Base-by-base conservation (phyloP, 495 filamentous ascomycete species). In the Tuber magnatum region DNA sequence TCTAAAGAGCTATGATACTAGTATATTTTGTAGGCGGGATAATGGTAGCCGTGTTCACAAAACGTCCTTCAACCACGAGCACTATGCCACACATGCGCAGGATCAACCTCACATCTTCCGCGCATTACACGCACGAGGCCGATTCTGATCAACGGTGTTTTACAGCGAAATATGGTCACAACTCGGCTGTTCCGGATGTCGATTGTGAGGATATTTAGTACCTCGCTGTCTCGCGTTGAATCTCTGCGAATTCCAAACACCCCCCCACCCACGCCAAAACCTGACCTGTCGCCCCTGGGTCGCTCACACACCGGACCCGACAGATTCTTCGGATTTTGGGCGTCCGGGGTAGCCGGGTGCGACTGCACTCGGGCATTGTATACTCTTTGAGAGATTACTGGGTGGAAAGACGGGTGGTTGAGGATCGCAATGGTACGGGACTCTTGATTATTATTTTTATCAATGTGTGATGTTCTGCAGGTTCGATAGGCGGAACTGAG, bases 91-190 rank as follows among this genome's bases (percentile, higher is more conserved):
- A 4, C 16, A 61, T 28, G n/a, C 3, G 51, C 12, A 14, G 24
- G 51, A 61, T 61, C 51, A 32, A 32, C 10, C n/a, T 61, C 14
- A 28, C 51, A 61, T 2, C n/a, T 28, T 61, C 51, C 14, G 51
- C 8, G n/a, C 51, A 0, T 61, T 28, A 28, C 14, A 61, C 10
- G 51, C 51, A 32, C 12, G n/a, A 61, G 51, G 51, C 51, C 51
- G 51, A 61, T 61, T 61, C n/a, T 28, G 51, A 61, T 61, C 51
- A 61, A 12, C 51, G 51, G 51, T 61, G n/a, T n/a, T 61, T 61
- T 5, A 5, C n/a, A 61, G 24, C n/a, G n/a, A 14, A 61, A 24
- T 56, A 24, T 24, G n/a, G 24, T 56, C 9, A 9, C 4, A 14
- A 32, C n/a, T 12, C n/a, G 9, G 51, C 51, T 61, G n/a, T 28